A percentile compares a stretch with the other conserved stretches of the same genome.
Conservation (phyloP, 2,329 filamentous ascomycete genomes). For the Diaporthe sp. region DNA sequence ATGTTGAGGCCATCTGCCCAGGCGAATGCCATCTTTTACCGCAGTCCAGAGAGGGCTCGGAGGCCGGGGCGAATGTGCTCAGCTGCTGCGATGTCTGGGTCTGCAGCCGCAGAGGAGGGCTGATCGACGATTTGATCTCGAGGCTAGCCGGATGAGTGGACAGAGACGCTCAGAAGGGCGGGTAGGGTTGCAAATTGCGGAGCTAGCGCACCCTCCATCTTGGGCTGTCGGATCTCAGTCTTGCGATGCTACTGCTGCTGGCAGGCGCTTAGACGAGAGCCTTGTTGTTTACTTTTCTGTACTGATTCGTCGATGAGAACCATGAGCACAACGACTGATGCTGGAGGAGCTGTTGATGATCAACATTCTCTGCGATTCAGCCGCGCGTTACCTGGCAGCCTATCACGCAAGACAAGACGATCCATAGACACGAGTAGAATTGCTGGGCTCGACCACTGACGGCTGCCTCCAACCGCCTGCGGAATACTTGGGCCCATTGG, state of each 20-base stretch:
- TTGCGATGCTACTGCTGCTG: conserved; percentile 29
- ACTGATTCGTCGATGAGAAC: conserved; percentile 4
- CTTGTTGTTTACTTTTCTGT: background rate
- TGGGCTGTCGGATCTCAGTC: conserved; percentile 11
- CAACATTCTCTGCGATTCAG: conserved; percentile 8
- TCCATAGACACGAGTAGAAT: background rate
- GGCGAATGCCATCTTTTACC: background rate
- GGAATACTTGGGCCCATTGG: background rate
- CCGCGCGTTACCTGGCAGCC: conserved; percentile 9
- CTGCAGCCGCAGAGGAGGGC: background rate
- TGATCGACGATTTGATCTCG: conserved; percentile 26
- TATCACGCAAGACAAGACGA: background rate
- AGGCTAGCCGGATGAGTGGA: conserved; percentile 28
- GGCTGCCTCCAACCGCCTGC: conserved; percentile 10
- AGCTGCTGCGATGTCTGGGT: conserved; percentile 5
- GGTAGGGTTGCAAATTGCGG: conserved; percentile 34
- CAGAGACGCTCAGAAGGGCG: conserved; percentile 16
- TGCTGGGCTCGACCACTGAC: background rate
- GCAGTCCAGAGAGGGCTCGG: background rate
- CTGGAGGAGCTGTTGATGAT: background rate
- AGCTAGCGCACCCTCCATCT: conserved; percentile 22
- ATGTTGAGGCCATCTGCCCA: background rate
- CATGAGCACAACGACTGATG: background rate
- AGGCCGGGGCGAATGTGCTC: background rate
- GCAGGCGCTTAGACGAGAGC: conserved; percentile 8